A percentile compares a stretch with the other conserved stretches of the same genome.
Conservation (phyloP, 352 stramenopile genomes). For the Phytophthora tubulina region DNA sequence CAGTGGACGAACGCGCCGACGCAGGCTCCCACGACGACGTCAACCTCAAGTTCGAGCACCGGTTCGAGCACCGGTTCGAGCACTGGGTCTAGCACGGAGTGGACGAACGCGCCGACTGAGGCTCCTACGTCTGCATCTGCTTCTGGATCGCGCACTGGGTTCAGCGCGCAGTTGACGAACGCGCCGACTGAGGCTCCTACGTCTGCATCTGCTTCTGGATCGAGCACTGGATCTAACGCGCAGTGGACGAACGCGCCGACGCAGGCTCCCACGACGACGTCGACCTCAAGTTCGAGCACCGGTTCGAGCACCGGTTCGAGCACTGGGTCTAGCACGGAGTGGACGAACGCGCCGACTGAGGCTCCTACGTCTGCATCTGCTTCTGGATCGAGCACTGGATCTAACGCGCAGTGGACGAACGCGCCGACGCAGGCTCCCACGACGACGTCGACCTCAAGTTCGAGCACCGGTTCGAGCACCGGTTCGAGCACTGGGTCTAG, state of each 20-base stretch:
- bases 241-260: conserved; percentile 9
- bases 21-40: background rate
- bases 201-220: conserved; percentile 6
- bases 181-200: conserved; percentile 14
- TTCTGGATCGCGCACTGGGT: background rate
- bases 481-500: background rate
- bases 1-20: background rate
- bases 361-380: background rate
- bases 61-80: background rate
- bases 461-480: too few species aligned
- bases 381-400: conserved; percentile 2
- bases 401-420: background rate
- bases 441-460: background rate
- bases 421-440: background rate
- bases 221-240: conserved; percentile 3
- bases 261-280: conserved; percentile 3
- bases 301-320: background rate
- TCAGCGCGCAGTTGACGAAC: conserved; percentile 2
- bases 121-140: background rate
- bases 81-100: background rate
- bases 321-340: too few species aligned
- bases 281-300: background rate
- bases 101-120: background rate
- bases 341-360: background rate
- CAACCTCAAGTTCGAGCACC: background rate